phyloP scores from a whole-genome alignment of 352 stramenopile genomes.

The Phytopythium sindhum region DNA sequence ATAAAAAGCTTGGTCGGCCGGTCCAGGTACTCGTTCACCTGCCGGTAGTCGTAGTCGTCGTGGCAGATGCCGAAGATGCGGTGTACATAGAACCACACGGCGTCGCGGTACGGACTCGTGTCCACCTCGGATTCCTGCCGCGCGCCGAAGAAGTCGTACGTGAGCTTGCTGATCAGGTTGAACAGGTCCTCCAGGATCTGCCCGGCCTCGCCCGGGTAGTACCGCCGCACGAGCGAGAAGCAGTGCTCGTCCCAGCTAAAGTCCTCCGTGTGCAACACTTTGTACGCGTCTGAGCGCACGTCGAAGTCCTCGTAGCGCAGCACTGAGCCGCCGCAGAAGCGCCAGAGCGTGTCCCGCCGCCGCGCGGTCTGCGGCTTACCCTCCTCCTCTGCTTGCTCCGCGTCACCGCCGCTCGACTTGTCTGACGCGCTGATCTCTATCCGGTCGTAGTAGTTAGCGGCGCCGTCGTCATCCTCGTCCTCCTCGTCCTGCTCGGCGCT shows the following conservation, averaged over 20 bases:
- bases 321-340: conserved; percentile 78
- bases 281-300: conserved; percentile 74
- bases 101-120: conserved; percentile 76
- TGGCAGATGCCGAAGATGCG: conserved; percentile 88
- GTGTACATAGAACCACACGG: conserved; percentile 88
- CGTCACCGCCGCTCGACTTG: conserved; percentile 4
- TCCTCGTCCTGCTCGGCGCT: conserved; percentile 20
- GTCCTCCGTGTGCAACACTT: conserved; percentile 84
- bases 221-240: conserved; percentile 82
- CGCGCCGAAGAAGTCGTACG: conserved; percentile 71
- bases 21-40: conserved; percentile 81
- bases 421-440: conserved; percentile 6
- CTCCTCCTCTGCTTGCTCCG: conserved; percentile 45
- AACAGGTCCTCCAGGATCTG: conserved; percentile 87
- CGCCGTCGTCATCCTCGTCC: conserved; percentile 17
- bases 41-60: conserved; percentile 86
- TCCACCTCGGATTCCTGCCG: conserved; percentile 62
- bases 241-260: conserved; percentile 89
- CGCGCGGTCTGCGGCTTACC: conserved; percentile 35
- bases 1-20: conserved; percentile 85
- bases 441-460: conserved; percentile 7
- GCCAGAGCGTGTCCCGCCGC: conserved; percentile 70
- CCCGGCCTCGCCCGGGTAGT: conserved; percentile 76
- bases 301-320: conserved; percentile 85
- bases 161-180: conserved; percentile 83